phyloP scores from a whole-genome alignment of 768 basidiomycete genomes.

The Hypsizygus marmoreus region DNA sequence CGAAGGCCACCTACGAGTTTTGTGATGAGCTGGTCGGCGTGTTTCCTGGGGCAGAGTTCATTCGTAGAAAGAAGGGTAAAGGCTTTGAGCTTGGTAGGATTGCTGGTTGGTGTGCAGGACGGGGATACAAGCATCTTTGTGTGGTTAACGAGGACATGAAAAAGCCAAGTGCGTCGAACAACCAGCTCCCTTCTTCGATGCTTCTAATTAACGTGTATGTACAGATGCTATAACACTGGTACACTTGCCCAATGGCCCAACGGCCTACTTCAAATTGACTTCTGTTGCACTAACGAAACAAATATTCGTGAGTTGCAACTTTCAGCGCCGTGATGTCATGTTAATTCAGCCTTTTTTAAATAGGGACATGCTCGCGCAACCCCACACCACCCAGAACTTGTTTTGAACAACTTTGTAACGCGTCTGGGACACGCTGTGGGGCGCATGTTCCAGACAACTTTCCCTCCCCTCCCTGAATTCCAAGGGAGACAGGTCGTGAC shows the following conservation, averaged over 20 bases:
- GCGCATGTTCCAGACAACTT: slow-evolving; percentile 93
- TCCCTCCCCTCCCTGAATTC: slow-evolving; percentile 94
- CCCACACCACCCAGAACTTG: slow-evolving; percentile 91
- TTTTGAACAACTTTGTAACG: slow-evolving; percentile 93
- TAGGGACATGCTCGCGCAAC: slow-evolving; percentile 93
- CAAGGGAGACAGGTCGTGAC: slow-evolving; percentile 97
- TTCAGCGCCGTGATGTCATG: background rate
- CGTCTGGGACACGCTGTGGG: slow-evolving; percentile 92
- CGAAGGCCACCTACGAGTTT: slow-evolving; percentile 88
- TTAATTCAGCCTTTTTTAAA: slow-evolving; percentile 1
- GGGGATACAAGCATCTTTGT: slow-evolving; percentile 85
- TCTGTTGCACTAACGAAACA: slow-evolving; percentile 84
- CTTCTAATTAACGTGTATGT: slow-evolving; percentile 8
- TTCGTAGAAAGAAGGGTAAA: slow-evolving; percentile 82
- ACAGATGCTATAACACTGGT: slow-evolving; percentile 91
- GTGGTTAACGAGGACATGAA: slow-evolving; percentile 97
- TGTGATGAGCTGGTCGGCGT: slow-evolving; percentile 88
- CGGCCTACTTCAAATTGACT: slow-evolving; percentile 93
- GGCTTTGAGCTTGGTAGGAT: slow-evolving; percentile 91
- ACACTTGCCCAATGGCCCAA: slow-evolving; percentile 89
- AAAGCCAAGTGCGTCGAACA: slow-evolving; percentile 73
- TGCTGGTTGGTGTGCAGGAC: slow-evolving; percentile 88
- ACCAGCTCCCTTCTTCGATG: background rate
- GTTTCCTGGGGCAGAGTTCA: slow-evolving; percentile 91
- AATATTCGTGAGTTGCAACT: slow-evolving; percentile 65